Conservation (phyloP, 176 grass and related monocot species). For the Eragrostis nindensis region DNA sequence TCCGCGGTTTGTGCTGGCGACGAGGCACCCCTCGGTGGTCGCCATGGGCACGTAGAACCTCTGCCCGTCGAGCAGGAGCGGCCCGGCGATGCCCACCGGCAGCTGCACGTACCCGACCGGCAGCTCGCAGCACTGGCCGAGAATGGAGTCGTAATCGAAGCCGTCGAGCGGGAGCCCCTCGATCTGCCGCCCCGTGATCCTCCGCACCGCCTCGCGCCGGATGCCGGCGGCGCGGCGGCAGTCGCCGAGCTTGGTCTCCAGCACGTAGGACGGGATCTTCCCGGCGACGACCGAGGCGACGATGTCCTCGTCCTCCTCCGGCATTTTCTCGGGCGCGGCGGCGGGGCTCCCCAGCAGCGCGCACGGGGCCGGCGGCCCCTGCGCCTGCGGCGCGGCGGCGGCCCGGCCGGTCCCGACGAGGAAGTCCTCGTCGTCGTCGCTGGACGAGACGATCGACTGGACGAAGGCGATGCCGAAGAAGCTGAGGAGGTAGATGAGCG, state of each 20-base stretch:
- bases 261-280: slow-evolving; percentile 78
- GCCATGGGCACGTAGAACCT: slow-evolving; percentile 91
- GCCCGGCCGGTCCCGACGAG: slow-evolving; percentile 17
- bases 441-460: slow-evolving; percentile 83
- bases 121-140: slow-evolving; percentile 91
- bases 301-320: slow-evolving; percentile 87
- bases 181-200: slow-evolving; percentile 64
- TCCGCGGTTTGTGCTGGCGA: slow-evolving; percentile 93
- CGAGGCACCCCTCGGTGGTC: slow-evolving; percentile 92
- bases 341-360: slow-evolving; percentile 42
- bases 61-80: slow-evolving; percentile 78
- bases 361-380: slow-evolving; percentile 13
- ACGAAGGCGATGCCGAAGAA: slow-evolving; percentile 99
- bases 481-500: slow-evolving; percentile 97
- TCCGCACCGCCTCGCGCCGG: slow-evolving; percentile 62
- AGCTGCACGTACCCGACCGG: slow-evolving; percentile 88
- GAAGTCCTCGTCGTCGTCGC: slow-evolving; percentile 88
- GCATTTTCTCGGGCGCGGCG: slow-evolving; percentile 50
- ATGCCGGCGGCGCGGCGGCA: slow-evolving; percentile 86
- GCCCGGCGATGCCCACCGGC: slow-evolving; percentile 79
- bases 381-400: neutral
- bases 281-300: slow-evolving; percentile 66
- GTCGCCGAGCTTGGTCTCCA: slow-evolving; percentile 74
- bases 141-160: slow-evolving; percentile 81
- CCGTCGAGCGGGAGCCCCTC: slow-evolving; percentile 85